Percentiles rank a stretch among this genome's conserved stretches.
phyloP scores from a whole-genome alignment of 1,139 yeast genomes.

The Suhomyces ambrosiae region DNA sequence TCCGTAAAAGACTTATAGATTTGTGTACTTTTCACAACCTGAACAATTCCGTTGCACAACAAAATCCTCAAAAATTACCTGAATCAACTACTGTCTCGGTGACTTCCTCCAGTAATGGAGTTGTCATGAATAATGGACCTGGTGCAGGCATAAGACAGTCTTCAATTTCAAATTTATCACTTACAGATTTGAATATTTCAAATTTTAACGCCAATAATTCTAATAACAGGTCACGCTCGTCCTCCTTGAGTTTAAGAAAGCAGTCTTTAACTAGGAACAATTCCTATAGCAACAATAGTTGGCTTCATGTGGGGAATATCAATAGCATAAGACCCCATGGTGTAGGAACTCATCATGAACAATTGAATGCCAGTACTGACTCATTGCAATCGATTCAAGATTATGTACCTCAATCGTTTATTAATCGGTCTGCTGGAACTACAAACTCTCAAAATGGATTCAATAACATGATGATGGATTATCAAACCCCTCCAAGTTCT shows the following conservation, averaged over 20 bases:
- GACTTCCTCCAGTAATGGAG: slow-evolving; percentile 18
- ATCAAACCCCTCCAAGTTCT: slow-evolving; percentile 48
- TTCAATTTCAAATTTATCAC: slow-evolving; percentile 45
- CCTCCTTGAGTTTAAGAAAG: slow-evolving; percentile 40
- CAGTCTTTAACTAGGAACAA: slow-evolving; percentile 50
- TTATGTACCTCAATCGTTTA: slow-evolving; percentile 45
- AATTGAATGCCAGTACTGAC: slow-evolving; percentile 39
- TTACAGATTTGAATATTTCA: slow-evolving; percentile 43
- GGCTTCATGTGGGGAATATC: slow-evolving; percentile 52
- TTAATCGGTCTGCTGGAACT: slow-evolving; percentile 32
- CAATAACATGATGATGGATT: slow-evolving; percentile 44
- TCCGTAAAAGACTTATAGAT: slow-evolving; percentile 45
- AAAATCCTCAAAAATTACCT: slow-evolving; percentile 23
- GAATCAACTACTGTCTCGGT: slow-evolving; percentile 30
- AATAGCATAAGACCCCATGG: slow-evolving; percentile 34
- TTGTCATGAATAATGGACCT: slow-evolving; percentile 16
- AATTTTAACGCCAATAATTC: slow-evolving; percentile 24
- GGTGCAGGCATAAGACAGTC: slow-evolving; percentile 30
- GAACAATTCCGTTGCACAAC: slow-evolving; percentile 1
- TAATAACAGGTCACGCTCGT: slow-evolving; percentile 25
- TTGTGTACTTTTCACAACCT: slow-evolving; percentile 32
- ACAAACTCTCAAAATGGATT: slow-evolving; percentile 17
- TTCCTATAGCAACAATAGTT: slow-evolving; percentile 38
- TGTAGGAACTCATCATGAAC: slow-evolving; percentile 21
- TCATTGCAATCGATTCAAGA: slow-evolving; percentile 50